Evolutionary conservation across 441 rosid species (phyloP).

Genomic region (Capsella rubella): DNA sequence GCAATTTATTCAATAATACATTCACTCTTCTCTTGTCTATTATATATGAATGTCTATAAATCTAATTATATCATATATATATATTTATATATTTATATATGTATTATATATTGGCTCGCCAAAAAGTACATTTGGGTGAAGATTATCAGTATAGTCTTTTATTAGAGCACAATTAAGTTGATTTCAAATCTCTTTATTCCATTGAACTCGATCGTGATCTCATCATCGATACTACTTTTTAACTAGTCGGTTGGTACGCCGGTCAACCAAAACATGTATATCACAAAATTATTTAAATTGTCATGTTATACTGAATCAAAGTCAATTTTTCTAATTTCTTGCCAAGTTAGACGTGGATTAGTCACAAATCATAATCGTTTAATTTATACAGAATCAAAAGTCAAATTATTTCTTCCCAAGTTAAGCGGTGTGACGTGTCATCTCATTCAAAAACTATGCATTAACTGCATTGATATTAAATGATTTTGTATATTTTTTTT

Average conservation of each 20-base stretch:
- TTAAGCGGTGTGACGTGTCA: constrained; percentile 25
- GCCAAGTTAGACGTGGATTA: constrained; percentile 1
- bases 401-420: neutral
- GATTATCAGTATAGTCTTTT: neutral
- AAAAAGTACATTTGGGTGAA: neutral
- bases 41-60: neutral
- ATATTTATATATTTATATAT: no score
- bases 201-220: neutral
- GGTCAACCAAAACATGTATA: neutral
- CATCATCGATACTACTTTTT: neutral
- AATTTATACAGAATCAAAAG: neutral
- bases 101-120: neutral
- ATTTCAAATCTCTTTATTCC: neutral
- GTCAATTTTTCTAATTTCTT: neutral
- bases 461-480: constrained; percentile 11
- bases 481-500: neutral
- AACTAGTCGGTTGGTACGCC: neutral
- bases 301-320: constrained; percentile 7
- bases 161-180: neutral
- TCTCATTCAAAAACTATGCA: constrained; percentile 27
- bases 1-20: constrained; percentile 37
- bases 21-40: neutral
- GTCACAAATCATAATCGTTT: neutral
- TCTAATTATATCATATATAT: neutral
- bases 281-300: neutral